These are phyloP conservation scores for Phyllosticta citriasiana DNA, from an alignment of 2,329 filamentous ascomycete genomes.

Conservation along the genomic window DNA sequence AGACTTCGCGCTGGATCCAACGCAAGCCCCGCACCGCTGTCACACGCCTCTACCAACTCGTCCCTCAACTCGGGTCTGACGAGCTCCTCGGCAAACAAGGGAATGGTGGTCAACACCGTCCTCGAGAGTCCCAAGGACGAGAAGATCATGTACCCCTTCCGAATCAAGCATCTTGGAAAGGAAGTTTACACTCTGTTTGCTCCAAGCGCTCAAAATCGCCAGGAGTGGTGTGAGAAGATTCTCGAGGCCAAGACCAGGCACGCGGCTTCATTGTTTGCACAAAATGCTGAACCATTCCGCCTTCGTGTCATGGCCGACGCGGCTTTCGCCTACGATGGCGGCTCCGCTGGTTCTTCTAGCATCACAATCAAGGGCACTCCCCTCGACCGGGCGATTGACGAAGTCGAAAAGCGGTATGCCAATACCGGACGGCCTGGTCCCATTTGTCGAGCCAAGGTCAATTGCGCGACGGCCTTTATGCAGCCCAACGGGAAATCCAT, in stretches of 20 bases:
- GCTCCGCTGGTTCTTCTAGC: slow-evolving; percentile 42
- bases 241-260: slow-evolving; percentile 91
- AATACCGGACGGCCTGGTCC: slow-evolving; percentile 59
- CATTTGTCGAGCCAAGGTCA: slow-evolving; percentile 76
- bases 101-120: slow-evolving; percentile 37
- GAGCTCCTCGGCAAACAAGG: slow-evolving; percentile 40
- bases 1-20: slow-evolving; percentile 40
- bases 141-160: slow-evolving; percentile 81
- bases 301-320: slow-evolving; percentile 86
- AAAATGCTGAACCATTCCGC: slow-evolving; percentile 93
- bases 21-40: slow-evolving; percentile 40
- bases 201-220: slow-evolving; percentile 59
- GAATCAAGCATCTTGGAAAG: slow-evolving; percentile 88
- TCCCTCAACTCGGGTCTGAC: slow-evolving; percentile 42
- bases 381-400: slow-evolving; percentile 78
- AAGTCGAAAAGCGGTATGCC: slow-evolving; percentile 68
- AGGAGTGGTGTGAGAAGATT: slow-evolving; percentile 89
- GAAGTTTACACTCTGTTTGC: slow-evolving; percentile 90
- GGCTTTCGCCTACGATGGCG: slow-evolving; percentile 73
- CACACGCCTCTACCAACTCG: slow-evolving; percentile 57
- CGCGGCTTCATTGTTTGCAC: slow-evolving; percentile 75
- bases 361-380: slow-evolving; percentile 85
- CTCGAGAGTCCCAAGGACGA: slow-evolving; percentile 56
- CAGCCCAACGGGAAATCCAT: slow-evolving; percentile 72
- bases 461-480: slow-evolving; percentile 86